A percentile compares a stretch with the other conserved stretches of the same genome.
These are phyloP conservation scores for Diaporthe humulicola DNA, from an alignment of 2,329 filamentous ascomycete species.

Conservation along the genomic window DNA sequence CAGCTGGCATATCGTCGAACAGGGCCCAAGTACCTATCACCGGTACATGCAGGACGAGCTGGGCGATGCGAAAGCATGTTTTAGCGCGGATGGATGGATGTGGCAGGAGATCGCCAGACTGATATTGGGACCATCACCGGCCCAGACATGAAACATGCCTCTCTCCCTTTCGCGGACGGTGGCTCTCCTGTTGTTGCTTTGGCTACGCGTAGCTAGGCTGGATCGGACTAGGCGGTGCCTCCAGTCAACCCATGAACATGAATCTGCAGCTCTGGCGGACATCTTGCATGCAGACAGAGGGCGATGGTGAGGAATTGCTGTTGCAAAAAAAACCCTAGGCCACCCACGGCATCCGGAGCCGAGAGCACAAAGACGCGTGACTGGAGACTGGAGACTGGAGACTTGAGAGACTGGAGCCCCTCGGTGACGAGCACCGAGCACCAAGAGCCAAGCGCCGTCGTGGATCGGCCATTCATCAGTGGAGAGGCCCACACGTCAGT, in stretches of 20 bases:
- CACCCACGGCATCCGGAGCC: constrained; percentile 13
- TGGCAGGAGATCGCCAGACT: constrained; percentile 24
- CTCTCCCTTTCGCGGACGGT: constrained; percentile 20
- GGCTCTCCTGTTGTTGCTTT: not conserved
- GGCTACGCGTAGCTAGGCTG: not conserved
- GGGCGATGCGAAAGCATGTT: constrained; percentile 27
- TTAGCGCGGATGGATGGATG: constrained; percentile 27
- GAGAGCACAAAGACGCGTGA: not conserved
- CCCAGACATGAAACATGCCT: constrained; percentile 32
- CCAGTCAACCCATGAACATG: not conserved
- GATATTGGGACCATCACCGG: constrained; percentile 32
- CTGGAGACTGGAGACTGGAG: constrained; percentile 4
- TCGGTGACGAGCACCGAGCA: constrained; percentile 14
- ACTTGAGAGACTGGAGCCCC: not conserved
- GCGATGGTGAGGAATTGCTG: not conserved
- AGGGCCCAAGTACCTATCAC: constrained; percentile 28
- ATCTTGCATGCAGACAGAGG: constrained; percentile 22
- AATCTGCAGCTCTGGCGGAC: constrained; percentile 12
- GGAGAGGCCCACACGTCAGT: constrained; percentile 6
- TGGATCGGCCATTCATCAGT: constrained; percentile 6
- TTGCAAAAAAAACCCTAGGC: not conserved
- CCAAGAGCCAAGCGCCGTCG: constrained; percentile 12
- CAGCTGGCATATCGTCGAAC: constrained; percentile 15
- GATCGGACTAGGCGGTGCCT: not conserved
- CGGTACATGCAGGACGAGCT: constrained; percentile 15